These are phyloP conservation scores for Dryas octopetala DNA, from an alignment of 306 rosid species.

Conservation along the genomic window DNA sequence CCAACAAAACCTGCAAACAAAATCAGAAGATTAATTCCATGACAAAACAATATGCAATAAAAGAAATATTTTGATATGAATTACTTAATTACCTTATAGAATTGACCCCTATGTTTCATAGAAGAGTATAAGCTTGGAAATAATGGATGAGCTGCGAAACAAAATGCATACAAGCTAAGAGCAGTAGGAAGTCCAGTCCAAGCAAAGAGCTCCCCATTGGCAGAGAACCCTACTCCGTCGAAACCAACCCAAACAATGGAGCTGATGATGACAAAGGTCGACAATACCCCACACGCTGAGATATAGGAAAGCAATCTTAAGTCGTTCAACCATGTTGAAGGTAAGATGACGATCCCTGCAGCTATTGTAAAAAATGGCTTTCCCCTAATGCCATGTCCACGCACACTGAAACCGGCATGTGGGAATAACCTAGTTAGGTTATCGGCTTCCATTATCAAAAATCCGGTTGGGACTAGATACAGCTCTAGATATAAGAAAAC, in stretches of 20 bases:
- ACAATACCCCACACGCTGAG: slow-evolving; percentile 10
- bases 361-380: background rate
- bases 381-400: background rate
- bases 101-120: slow-evolving; percentile 12
- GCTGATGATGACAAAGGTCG: background rate
- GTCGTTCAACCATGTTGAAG: slow-evolving; percentile 19
- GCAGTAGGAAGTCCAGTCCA: slow-evolving; percentile 10
- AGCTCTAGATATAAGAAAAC: slow-evolving; percentile 11
- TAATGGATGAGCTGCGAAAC: slow-evolving; percentile 14
- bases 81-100: slow-evolving; percentile 7
- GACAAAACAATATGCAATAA: too few relatives aligned
- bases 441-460: slow-evolving; percentile 16
- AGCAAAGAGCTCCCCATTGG: slow-evolving; percentile 7
- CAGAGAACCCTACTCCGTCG: slow-evolving; percentile 16
- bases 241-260: slow-evolving; percentile 17
- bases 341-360: slow-evolving; percentile 12
- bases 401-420: background rate
- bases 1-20: slow-evolving; percentile 1
- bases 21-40: too few relatives aligned
- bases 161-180: slow-evolving; percentile 19
- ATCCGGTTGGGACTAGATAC: slow-evolving; percentile 18
- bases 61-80: background rate
- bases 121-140: slow-evolving; percentile 12
- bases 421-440: slow-evolving; percentile 12
- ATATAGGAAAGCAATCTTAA: slow-evolving; percentile 18